Conservation (phyloP, 169 alveolate genomes). For the Babesia gibsoni region DNA sequence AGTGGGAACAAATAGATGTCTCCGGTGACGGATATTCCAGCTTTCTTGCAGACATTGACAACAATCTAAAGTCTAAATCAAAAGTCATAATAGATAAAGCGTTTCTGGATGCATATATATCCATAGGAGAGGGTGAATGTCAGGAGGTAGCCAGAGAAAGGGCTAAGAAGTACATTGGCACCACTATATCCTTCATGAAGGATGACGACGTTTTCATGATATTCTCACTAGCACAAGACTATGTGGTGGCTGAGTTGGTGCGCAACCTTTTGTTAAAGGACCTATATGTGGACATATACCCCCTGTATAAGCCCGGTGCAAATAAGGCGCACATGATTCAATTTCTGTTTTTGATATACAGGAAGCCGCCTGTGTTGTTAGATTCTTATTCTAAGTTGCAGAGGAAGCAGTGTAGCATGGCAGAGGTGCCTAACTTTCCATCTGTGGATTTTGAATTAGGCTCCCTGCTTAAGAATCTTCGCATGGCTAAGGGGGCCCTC, state of each 20-base stretch:
- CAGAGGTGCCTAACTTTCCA: slow-evolving; percentile 34
- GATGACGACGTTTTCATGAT: slow-evolving; percentile 68
- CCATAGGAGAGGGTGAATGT: slow-evolving; percentile 68
- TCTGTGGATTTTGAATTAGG: slow-evolving; percentile 44
- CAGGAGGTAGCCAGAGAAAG: slow-evolving; percentile 52
- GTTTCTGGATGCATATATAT: slow-evolving; percentile 72
- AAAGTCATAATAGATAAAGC: slow-evolving; percentile 76
- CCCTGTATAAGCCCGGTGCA: slow-evolving; percentile 32
- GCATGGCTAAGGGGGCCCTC: slow-evolving; percentile 39
- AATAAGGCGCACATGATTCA: slow-evolving; percentile 55
- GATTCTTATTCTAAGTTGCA: too few species aligned
- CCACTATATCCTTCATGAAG: slow-evolving; percentile 52
- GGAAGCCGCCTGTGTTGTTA: not conserved
- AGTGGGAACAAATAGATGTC: slow-evolving; percentile 63
- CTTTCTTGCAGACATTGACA: slow-evolving; percentile 31
- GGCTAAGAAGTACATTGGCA: slow-evolving; percentile 61
- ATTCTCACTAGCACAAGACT: slow-evolving; percentile 68
- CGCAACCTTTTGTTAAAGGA: slow-evolving; percentile 64
- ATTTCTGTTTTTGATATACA: slow-evolving; percentile 48
- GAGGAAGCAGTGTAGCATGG: slow-evolving; percentile 49
- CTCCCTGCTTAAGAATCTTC: not conserved
- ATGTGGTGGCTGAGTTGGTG: slow-evolving; percentile 67
- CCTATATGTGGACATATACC: slow-evolving; percentile 62
- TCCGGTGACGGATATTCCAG: slow-evolving; percentile 32
- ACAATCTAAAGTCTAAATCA: slow-evolving; percentile 29